Percentiles rank a stretch among this genome's conserved stretches.
These are phyloP conservation scores for Zostera marina DNA, from an alignment of 116 monocot species.

Conservation along the genomic window DNA sequence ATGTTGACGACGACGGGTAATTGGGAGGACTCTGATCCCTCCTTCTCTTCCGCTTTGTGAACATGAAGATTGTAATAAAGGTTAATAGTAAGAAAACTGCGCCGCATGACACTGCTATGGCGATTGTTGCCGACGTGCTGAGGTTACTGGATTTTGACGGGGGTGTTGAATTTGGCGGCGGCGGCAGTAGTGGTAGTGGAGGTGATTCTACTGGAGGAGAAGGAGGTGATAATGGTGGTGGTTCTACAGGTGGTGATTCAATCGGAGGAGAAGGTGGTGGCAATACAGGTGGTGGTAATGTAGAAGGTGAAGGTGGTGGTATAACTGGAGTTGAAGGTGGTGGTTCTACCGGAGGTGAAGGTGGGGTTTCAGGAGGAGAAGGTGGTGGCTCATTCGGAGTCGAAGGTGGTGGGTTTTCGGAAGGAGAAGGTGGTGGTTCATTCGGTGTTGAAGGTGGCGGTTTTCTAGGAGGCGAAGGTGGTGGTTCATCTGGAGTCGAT, in stretches of 20 bases:
- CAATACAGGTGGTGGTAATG: not conserved
- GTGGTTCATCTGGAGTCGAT: not conserved
- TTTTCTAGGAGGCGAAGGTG: not conserved
- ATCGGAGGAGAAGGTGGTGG: not conserved
- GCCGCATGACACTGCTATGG: not conserved
- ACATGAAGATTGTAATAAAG: too few relatives aligned
- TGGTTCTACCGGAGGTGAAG: conserved; percentile 3
- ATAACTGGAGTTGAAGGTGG: not conserved
- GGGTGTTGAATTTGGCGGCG: not conserved
- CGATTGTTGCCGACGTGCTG: not conserved
- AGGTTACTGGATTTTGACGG: not conserved
- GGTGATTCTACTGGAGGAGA: not conserved
- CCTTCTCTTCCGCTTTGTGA: too few relatives aligned
- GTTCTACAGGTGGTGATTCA: not conserved
- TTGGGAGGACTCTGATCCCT: too few relatives aligned
- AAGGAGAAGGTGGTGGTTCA: not conserved
- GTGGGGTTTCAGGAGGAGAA: not conserved
- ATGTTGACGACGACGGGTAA: too few relatives aligned
- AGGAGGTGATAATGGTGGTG: not conserved
- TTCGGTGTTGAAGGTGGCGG: not conserved
- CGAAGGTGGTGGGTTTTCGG: too few relatives aligned
- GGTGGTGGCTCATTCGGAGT: not conserved
- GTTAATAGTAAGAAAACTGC: not conserved
- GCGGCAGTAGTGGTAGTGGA: not conserved
- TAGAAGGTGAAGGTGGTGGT: conserved; percentile 1